These are phyloP conservation scores for Prunus mongolica DNA, from an alignment of 306 rosid species.

Conservation along the genomic window DNA sequence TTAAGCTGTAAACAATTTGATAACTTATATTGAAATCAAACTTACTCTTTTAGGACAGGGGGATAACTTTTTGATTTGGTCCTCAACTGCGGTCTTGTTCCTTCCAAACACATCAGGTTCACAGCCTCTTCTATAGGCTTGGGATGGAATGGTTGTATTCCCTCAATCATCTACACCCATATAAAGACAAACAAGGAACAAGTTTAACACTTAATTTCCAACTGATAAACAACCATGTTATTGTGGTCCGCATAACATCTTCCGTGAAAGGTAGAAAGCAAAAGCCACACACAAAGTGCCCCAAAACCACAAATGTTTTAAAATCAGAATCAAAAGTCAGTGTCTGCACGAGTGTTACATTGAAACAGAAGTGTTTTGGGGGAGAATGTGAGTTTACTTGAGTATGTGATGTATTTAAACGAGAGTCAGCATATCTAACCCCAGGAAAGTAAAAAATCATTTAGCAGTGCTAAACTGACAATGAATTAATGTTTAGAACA, in stretches of 20 bases:
- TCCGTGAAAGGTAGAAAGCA: not conserved
- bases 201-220: not conserved
- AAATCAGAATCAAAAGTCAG: not conserved
- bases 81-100: constrained; percentile 76
- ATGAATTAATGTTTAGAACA: constrained; percentile 11
- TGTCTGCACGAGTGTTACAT: not conserved
- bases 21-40: constrained; percentile 3
- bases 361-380: not conserved
- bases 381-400: not conserved
- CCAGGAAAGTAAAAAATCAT: not conserved
- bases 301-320: constrained; percentile 6
- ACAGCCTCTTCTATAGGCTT: constrained; percentile 65
- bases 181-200: not conserved
- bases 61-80: constrained; percentile 81
- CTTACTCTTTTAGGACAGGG: constrained; percentile 88
- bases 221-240: constrained; percentile 1
- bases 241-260: not conserved
- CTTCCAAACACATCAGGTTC: constrained; percentile 63
- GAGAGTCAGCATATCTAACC: constrained; percentile 15
- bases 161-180: constrained; percentile 80
- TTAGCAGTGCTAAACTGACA: not conserved
- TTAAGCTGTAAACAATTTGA: not conserved
- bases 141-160: constrained; percentile 65
- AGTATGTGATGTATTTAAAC: not conserved
- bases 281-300: constrained; percentile 1